phyloP scores from a whole-genome alignment of 768 basidiomycete genomes.

The Trametes villosa region DNA sequence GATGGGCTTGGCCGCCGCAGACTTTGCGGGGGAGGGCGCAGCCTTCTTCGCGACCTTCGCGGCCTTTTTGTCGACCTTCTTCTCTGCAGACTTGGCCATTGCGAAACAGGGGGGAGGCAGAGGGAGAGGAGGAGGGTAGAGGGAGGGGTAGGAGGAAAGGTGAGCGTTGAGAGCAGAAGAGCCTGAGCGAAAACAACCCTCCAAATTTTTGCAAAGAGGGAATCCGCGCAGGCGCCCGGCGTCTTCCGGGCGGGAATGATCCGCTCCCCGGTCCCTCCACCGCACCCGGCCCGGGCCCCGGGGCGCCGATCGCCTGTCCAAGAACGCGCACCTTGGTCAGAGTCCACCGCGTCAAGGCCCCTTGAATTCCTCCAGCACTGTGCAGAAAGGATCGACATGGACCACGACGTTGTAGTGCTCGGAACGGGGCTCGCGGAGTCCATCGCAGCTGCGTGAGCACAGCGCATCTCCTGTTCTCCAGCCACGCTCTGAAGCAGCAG shows the following conservation, averaged over 20 bases:
- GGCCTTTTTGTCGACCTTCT: constrained; percentile 41
- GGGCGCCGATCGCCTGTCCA: constrained; percentile 1
- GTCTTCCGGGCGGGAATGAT: constrained; percentile 5
- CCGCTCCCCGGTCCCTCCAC: too few species aligned
- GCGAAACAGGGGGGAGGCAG: constrained; percentile 15
- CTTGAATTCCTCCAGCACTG: background rate
- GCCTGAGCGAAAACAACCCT: constrained; percentile 21
- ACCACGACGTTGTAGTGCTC: constrained; percentile 70
- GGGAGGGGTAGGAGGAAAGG: constrained; percentile 11
- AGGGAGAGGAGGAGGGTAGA: constrained; percentile 4
- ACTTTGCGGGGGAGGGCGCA: constrained; percentile 32
- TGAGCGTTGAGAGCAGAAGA: constrained; percentile 9
- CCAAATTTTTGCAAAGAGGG: constrained; percentile 27
- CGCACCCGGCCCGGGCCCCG: too few species aligned
- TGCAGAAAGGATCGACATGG: constrained; percentile 31
- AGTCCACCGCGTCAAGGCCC: background rate
- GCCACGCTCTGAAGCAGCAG: constrained; percentile 15
- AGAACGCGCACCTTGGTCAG: background rate
- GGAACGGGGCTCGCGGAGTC: constrained; percentile 87
- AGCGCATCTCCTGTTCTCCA: constrained; percentile 13
- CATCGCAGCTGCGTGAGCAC: constrained; percentile 83
- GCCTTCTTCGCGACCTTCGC: constrained; percentile 40
- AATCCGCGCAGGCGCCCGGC: constrained; percentile 12
- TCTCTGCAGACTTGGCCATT: constrained; percentile 46
- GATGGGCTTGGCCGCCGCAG: constrained; percentile 32